phyloP scores from a whole-genome alignment of 169 alveolate species.

The Plasmodium inui region DNA sequence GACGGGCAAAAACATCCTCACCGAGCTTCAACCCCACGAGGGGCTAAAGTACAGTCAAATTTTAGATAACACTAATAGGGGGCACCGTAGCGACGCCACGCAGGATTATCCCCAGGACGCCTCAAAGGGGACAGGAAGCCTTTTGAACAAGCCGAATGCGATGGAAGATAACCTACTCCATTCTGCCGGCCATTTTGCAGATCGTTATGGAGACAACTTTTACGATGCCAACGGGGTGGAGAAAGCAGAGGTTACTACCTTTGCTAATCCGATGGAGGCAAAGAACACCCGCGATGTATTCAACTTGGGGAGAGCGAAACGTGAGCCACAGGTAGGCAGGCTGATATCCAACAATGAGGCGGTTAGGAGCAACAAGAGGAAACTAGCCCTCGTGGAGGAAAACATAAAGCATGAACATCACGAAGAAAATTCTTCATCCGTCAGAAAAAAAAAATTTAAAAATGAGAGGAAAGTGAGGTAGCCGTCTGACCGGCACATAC shows the following conservation, averaged over 20 bases:
- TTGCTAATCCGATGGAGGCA: not conserved
- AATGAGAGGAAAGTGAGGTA: not conserved
- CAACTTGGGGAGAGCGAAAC: not conserved
- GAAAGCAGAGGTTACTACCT: not conserved
- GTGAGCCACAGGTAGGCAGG: not conserved
- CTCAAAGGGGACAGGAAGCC: not conserved
- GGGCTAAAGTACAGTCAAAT: not conserved
- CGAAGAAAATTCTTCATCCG: constrained; percentile 16
- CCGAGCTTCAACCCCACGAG: not conserved
- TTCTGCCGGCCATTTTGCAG: not conserved
- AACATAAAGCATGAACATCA: constrained; percentile 39
- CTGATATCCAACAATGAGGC: not conserved
- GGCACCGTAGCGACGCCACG: not conserved
- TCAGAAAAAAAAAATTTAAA: constrained; percentile 19
- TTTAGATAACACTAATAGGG: not conserved
- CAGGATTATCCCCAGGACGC: not conserved
- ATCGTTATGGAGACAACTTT: not conserved
- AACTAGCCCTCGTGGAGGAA: constrained; percentile 5
- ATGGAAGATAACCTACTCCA: not conserved
- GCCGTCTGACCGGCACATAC: not conserved
- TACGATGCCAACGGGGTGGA: constrained; percentile 6
- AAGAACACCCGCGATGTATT: not conserved
- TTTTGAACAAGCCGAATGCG: not conserved
- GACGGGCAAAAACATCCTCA: not conserved
- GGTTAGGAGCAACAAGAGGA: constrained; percentile 23